These are phyloP conservation scores for Corymbia maculata DNA, from an alignment of 345 rosid species.

Conservation along the genomic window DNA sequence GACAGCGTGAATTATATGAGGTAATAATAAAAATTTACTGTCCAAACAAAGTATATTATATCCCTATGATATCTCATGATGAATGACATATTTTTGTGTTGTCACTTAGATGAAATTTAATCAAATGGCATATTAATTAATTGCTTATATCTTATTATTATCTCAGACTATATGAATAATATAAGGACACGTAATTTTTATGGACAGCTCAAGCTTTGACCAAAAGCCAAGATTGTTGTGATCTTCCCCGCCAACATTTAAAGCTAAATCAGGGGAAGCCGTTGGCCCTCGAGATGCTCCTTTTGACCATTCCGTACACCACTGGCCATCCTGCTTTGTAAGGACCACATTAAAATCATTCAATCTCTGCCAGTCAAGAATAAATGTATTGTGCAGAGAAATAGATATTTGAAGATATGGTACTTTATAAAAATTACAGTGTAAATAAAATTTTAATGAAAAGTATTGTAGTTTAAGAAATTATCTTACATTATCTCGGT, in stretches of 20 bases:
- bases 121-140: too few species aligned
- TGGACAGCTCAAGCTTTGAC: background rate
- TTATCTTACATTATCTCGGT: too few species aligned
- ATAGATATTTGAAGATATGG: background rate
- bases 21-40: too few species aligned
- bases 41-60: too few species aligned
- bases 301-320: background rate
- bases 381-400: background rate
- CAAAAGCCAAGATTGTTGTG: background rate
- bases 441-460: too few species aligned
- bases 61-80: too few species aligned
- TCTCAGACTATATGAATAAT: background rate
- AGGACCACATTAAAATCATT: background rate
- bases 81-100: background rate
- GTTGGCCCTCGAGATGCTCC: background rate
- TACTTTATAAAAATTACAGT: too few species aligned
- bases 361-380: too few species aligned
- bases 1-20: too few species aligned
- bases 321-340: background rate
- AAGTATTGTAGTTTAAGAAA: too few species aligned
- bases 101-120: too few species aligned
- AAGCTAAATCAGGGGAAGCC: background rate
- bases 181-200: background rate
- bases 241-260: background rate
- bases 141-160: too few species aligned